Evolutionary conservation across 305 asterid species (phyloP).

Genomic region (Solanum hybrid): DNA sequence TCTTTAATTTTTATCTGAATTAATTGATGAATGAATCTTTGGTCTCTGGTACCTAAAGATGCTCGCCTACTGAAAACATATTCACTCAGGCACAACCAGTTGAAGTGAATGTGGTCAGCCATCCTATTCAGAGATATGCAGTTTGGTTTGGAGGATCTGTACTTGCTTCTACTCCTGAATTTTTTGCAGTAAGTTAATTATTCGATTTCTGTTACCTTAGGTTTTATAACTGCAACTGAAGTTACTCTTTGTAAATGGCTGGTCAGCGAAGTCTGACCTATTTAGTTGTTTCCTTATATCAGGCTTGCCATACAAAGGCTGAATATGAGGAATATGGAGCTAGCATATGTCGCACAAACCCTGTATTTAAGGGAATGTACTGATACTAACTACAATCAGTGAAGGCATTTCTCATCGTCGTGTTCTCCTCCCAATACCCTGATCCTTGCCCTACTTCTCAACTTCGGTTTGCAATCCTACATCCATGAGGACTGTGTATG

Average conservation of each 20-base stretch:
- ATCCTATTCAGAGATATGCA: slow-evolving; percentile 85
- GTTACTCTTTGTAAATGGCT: not conserved
- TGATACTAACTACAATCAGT: slow-evolving; percentile 19
- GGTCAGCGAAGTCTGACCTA: not conserved
- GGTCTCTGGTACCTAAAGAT: not conserved
- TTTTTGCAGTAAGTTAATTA: slow-evolving; percentile 49
- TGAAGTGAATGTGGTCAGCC: slow-evolving; percentile 91
- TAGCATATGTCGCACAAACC: slow-evolving; percentile 86
- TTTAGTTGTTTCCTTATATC: slow-evolving; percentile 1
- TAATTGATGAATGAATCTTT: not conserved
- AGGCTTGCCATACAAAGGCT: slow-evolving; percentile 97
- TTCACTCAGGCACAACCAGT: slow-evolving; percentile 62
- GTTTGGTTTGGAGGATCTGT: slow-evolving; percentile 99
- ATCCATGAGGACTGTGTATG: not conserved
- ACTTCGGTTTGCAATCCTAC: not conserved
- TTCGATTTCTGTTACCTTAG: not conserved
- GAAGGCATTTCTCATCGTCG: not conserved
- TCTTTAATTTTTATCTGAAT: not conserved
- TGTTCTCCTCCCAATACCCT: not conserved
- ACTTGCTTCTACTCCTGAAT: slow-evolving; percentile 88
- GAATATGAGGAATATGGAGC: slow-evolving; percentile 91
- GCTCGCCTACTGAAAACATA: not conserved
- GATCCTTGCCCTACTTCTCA: not conserved
- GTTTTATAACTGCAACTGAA: not conserved
- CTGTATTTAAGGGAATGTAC: slow-evolving; percentile 92